phyloP scores from a whole-genome alignment of 192 early-diverging fungal genomes.

The Umbelopsis sp. region DNA sequence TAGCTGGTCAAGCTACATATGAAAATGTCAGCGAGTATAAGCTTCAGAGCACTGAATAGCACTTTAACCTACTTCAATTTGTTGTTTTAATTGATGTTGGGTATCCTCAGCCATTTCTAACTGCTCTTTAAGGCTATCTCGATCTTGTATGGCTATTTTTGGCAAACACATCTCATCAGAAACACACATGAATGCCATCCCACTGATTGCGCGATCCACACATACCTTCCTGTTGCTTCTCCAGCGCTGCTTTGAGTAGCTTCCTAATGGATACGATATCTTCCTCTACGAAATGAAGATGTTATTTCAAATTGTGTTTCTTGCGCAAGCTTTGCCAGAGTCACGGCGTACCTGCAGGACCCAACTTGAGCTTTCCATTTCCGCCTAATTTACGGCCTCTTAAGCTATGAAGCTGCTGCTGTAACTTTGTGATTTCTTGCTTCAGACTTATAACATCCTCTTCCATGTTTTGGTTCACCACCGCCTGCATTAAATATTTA shows the following conservation, averaged over 20 bases:
- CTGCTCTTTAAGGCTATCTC: conserved; percentile 2
- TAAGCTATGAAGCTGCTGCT: background rate
- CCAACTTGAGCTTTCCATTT: background rate
- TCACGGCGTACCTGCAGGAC: background rate
- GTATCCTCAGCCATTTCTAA: conserved; percentile 3
- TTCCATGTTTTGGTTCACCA: conserved; percentile 70
- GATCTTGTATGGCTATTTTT: conserved; percentile 1
- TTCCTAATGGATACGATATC: background rate
- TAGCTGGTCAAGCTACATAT: background rate
- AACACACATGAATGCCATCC: background rate
- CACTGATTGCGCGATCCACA: background rate
- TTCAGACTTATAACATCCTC: conserved; percentile 48
- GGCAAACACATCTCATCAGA: background rate
- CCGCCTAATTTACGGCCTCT: background rate
- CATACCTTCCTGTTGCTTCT: conserved; percentile 16
- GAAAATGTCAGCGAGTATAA: background rate
- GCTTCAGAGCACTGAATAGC: background rate
- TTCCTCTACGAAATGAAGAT: background rate
- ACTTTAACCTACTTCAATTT: background rate
- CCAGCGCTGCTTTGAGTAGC: background rate
- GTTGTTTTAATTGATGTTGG: conserved; percentile 10
- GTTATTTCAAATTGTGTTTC: background rate
- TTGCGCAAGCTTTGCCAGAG: background rate
- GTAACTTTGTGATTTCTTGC: conserved; percentile 4
- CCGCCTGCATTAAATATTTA: conserved; percentile 38